Conservation (phyloP, 2,329 filamentous ascomycete species). For the Fusarium guadeloupense region DNA sequence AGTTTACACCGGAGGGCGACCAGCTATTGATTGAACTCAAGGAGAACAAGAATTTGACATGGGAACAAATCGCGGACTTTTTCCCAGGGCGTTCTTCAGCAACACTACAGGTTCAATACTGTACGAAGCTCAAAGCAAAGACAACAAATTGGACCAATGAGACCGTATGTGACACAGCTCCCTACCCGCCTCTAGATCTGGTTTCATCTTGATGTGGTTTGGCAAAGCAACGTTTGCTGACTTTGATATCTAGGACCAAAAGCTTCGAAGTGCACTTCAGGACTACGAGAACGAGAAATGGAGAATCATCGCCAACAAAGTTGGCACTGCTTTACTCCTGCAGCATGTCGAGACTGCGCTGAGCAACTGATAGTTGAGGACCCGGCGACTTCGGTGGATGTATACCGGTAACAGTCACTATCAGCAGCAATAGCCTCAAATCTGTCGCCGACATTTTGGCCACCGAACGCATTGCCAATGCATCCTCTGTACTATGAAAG, state of each 20-base stretch:
- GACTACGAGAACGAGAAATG: slow-evolving; percentile 93
- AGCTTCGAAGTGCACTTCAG: slow-evolving; percentile 78
- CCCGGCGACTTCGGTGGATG: slow-evolving; percentile 56
- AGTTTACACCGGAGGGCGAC: slow-evolving; percentile 94
- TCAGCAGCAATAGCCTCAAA: slow-evolving; percentile 56
- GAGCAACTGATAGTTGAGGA: slow-evolving; percentile 65
- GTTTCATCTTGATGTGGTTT: not conserved
- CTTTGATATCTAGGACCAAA: slow-evolving; percentile 70
- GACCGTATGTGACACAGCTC: slow-evolving; percentile 71
- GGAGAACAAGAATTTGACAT: slow-evolving; percentile 92
- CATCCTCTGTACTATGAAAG: too few relatives aligned
- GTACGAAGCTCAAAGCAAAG: slow-evolving; percentile 93
- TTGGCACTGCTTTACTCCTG: slow-evolving; percentile 87
- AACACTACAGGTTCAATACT: slow-evolving; percentile 94
- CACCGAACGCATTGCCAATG: too few relatives aligned
- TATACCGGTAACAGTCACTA: slow-evolving; percentile 61
- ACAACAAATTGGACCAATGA: slow-evolving; percentile 94
- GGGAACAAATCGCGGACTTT: slow-evolving; percentile 98
- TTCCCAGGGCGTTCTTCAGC: slow-evolving; percentile 91
- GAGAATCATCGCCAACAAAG: slow-evolving; percentile 90
- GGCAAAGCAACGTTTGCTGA: slow-evolving; percentile 6
- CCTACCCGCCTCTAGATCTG: not conserved
- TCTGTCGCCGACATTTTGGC: too few relatives aligned
- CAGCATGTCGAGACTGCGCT: slow-evolving; percentile 84
- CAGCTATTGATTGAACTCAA: slow-evolving; percentile 88